Conservation (phyloP, 1,139 yeast genomes). For the Blastobotrys illinoisensis region DNA sequence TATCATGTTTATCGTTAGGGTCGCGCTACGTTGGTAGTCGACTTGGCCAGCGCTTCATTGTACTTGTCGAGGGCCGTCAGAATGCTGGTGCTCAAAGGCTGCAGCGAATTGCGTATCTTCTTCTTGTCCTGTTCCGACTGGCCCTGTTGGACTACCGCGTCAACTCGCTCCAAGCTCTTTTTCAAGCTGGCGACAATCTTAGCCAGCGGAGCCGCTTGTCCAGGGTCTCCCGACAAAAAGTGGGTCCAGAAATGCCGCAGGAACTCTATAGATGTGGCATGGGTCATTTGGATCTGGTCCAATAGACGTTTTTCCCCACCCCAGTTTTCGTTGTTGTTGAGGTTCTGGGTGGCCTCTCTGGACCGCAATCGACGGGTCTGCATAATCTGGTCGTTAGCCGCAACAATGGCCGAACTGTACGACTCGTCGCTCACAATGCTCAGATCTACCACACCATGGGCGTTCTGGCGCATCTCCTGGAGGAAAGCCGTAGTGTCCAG, state of each 20-base stretch:
- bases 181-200: slow-evolving; percentile 44
- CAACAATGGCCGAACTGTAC: slow-evolving; percentile 15
- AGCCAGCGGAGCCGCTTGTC: slow-evolving; percentile 43
- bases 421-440: slow-evolving; percentile 17
- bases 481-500: not conserved
- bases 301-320: slow-evolving; percentile 19
- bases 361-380: slow-evolving; percentile 21
- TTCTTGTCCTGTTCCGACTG: slow-evolving; percentile 25
- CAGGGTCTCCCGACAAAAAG: slow-evolving; percentile 52
- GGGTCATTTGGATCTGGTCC: slow-evolving; percentile 38
- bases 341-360: slow-evolving; percentile 17
- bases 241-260: slow-evolving; percentile 66
- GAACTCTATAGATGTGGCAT: slow-evolving; percentile 66
- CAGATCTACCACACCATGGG: slow-evolving; percentile 18
- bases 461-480: not conserved
- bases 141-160: slow-evolving; percentile 31
- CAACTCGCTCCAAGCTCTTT: slow-evolving; percentile 44
- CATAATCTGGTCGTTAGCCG: slow-evolving; percentile 24
- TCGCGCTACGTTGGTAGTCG: not conserved
- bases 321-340: slow-evolving; percentile 12
- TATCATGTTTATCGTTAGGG: not conserved
- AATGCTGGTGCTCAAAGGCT: slow-evolving; percentile 38
- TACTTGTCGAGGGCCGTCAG: slow-evolving; percentile 37
- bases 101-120: slow-evolving; percentile 29
- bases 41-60: slow-evolving; percentile 25